Percentiles rank a stretch among this genome's conserved stretches.
Evolutionary conservation across 768 basidiomycete genomes (phyloP).

Genomic region (Lentinula sp.): DNA sequence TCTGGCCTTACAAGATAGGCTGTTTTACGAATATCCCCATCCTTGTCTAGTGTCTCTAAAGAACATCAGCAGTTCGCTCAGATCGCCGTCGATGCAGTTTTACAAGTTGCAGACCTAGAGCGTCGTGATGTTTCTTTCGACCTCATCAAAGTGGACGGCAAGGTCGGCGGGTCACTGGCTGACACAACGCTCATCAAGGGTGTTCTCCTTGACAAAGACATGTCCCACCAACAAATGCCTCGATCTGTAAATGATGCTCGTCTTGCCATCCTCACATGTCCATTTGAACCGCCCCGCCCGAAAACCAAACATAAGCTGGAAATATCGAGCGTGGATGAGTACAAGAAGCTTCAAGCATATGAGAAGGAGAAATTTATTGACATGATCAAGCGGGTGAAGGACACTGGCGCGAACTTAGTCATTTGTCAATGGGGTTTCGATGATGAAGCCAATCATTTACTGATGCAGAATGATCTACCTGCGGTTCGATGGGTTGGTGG

Average conservation of each 20-base stretch:
- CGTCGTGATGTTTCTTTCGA: slow-evolving; percentile 95
- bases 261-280: slow-evolving; percentile 95
- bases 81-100: slow-evolving; percentile 96
- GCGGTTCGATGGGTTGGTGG: slow-evolving; percentile 99
- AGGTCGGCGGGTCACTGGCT: slow-evolving; percentile 94
- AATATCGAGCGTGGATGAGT: slow-evolving; percentile 95
- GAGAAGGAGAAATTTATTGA: slow-evolving; percentile 95
- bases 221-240: slow-evolving; percentile 99
- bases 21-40: not conserved
- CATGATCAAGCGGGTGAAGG: slow-evolving; percentile 96
- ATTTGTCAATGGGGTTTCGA: slow-evolving; percentile 99
- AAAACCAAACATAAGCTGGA: slow-evolving; percentile 99
- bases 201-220: slow-evolving; percentile 99
- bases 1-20: not conserved
- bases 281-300: slow-evolving; percentile 97
- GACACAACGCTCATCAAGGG: slow-evolving; percentile 95
- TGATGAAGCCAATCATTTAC: slow-evolving; percentile 95
- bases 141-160: slow-evolving; percentile 98
- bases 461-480: slow-evolving; percentile 97
- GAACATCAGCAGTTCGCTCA: slow-evolving; percentile 93
- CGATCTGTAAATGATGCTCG: slow-evolving; percentile 80
- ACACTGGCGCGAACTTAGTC: slow-evolving; percentile 95
- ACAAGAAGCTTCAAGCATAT: slow-evolving; percentile 88
- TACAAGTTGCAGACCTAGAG: slow-evolving; percentile 91
- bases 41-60: slow-evolving; percentile 78